These are phyloP conservation scores for Mycena rosella DNA, from an alignment of 768 basidiomycete species.

Conservation along the genomic window DNA sequence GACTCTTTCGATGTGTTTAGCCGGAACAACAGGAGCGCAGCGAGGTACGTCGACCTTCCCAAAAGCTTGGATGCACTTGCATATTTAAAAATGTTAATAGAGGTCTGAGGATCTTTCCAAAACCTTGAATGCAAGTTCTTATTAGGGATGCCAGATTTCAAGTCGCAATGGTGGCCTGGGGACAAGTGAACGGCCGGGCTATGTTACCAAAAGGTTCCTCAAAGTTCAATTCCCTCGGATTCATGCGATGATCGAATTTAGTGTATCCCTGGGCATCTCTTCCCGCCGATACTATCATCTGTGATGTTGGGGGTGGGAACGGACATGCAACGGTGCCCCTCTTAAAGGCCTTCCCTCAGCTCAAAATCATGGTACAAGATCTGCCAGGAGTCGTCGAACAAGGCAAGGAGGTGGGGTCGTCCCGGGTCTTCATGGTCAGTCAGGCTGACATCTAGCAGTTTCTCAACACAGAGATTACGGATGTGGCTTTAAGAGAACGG, in stretches of 20 bases:
- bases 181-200: constrained; percentile 42
- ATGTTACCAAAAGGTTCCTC: constrained; percentile 45
- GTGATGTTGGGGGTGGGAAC: constrained; percentile 56
- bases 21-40: constrained; percentile 36
- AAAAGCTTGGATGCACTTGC: no score
- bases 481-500: neutral
- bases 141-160: no score
- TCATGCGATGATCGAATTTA: constrained; percentile 24
- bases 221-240: neutral
- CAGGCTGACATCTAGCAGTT: neutral
- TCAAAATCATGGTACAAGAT: constrained; percentile 56
- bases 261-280: constrained; percentile 53
- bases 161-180: constrained; percentile 47
- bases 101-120: no score
- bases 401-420: constrained; percentile 41
- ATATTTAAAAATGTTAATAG: no score
- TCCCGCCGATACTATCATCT: constrained; percentile 44
- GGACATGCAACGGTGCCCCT: constrained; percentile 52
- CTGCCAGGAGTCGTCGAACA: constrained; percentile 45
- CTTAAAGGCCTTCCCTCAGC: constrained; percentile 47
- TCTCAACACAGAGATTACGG: neutral
- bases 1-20: constrained; percentile 1
- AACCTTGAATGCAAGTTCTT: constrained; percentile 18
- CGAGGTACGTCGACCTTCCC: constrained; percentile 10
- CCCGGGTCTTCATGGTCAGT: neutral